Evolutionary conservation across 2,329 filamentous ascomycete genomes (phyloP).

Genomic region (Phoma herbarum): DNA sequence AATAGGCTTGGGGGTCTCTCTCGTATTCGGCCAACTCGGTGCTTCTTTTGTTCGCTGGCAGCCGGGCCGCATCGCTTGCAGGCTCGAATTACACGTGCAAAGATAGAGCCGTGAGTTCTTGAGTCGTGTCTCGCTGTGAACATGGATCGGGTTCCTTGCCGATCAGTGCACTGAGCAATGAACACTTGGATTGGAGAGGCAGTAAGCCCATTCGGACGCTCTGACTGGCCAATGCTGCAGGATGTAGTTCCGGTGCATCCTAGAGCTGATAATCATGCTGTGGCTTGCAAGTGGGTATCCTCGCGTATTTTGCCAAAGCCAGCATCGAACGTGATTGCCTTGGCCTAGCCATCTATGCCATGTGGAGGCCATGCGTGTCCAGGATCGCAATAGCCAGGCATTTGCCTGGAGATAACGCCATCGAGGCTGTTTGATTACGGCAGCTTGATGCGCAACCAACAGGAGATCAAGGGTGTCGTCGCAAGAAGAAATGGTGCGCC

Average conservation of each 20-base stretch:
- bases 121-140: conserved; percentile 25
- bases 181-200: conserved; percentile 17
- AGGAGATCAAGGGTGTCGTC: not conserved
- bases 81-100: conserved; percentile 20
- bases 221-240: conserved; percentile 17
- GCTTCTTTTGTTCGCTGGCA: conserved; percentile 28
- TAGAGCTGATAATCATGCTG: conserved; percentile 1
- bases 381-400: conserved; percentile 2
- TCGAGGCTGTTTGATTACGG: not conserved
- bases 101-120: conserved; percentile 22
- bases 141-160: conserved; percentile 18
- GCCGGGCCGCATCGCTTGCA: conserved; percentile 31
- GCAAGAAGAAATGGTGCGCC: not conserved
- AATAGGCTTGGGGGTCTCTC: conserved; percentile 2
- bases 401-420: conserved; percentile 10
- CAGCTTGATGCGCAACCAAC: not conserved
- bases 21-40: conserved; percentile 27
- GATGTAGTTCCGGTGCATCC: conserved; percentile 16
- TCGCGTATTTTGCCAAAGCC: conserved; percentile 9
- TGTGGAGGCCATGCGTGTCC: conserved; percentile 14
- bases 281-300: conserved; percentile 5
- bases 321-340: conserved; percentile 1
- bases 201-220: conserved; percentile 22
- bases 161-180: conserved; percentile 6
- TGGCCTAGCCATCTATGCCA: conserved; percentile 13